phyloP scores from a whole-genome alignment of 2,329 filamentous ascomycete genomes.

The Ophiognomonia clavigignenti-juglandacearum region DNA sequence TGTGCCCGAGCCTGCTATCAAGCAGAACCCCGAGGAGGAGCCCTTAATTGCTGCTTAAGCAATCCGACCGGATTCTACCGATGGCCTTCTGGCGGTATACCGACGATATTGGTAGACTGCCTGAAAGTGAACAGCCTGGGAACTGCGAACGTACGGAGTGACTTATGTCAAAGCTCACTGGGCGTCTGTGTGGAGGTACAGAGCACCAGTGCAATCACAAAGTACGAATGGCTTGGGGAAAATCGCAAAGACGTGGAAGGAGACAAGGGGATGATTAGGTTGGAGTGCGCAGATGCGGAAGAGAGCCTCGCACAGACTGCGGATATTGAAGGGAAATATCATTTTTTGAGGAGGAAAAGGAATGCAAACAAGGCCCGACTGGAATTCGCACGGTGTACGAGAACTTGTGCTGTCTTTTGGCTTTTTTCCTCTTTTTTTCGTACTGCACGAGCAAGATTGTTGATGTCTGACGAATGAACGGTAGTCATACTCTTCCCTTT shows the following conservation, averaged over 20 bases:
- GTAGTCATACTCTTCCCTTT: constrained; percentile 6
- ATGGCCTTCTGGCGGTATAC: not conserved
- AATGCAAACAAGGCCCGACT: constrained; percentile 3
- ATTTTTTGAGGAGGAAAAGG: not conserved
- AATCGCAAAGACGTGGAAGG: not conserved
- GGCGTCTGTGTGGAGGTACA: not conserved
- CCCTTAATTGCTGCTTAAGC: constrained; percentile 28
- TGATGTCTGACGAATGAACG: constrained; percentile 14
- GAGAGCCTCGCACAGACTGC: not conserved
- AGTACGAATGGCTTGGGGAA: no score
- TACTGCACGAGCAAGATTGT: constrained; percentile 11
- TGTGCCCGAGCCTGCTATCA: constrained; percentile 26
- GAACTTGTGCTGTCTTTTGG: constrained; percentile 10
- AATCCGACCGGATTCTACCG: not conserved
- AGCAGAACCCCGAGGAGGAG: constrained; percentile 27
- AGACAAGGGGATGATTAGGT: not conserved
- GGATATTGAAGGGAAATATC: not conserved
- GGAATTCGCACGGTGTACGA: constrained; percentile 12
- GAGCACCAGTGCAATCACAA: not conserved
- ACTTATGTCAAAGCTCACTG: no score
- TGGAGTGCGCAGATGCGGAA: not conserved
- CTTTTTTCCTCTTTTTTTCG: constrained; percentile 3
- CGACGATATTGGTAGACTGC: constrained; percentile 3
- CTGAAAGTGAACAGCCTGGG: no score
- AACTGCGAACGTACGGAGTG: no score